Conservation (phyloP, 2,329 filamentous ascomycete genomes). For the Hypoxylon sp. region DNA sequence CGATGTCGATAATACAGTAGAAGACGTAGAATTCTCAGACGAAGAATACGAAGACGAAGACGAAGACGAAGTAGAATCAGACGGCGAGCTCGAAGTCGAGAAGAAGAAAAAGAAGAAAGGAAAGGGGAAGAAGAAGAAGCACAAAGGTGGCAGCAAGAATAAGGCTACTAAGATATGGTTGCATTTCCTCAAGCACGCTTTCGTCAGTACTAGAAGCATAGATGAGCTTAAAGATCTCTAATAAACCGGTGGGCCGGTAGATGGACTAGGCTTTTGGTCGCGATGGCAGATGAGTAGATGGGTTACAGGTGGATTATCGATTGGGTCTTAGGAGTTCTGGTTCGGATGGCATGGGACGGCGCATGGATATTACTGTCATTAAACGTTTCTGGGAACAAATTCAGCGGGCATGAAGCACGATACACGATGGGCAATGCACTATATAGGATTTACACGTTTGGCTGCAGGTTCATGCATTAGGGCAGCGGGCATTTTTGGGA, state of each 20-base stretch:
- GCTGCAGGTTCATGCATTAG: constrained; percentile 1
- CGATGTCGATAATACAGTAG: constrained; percentile 47
- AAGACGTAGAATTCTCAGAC: constrained; percentile 50
- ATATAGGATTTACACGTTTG: constrained; percentile 9
- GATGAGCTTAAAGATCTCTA: constrained; percentile 72
- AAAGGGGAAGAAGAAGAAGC: constrained; percentile 69
- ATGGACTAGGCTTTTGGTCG: constrained; percentile 10
- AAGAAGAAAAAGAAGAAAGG: constrained; percentile 70
- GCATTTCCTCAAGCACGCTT: constrained; percentile 83
- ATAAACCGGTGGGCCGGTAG: neutral
- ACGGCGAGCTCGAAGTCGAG: constrained; percentile 48
- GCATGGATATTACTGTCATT: constrained; percentile 9
- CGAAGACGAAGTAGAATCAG: constrained; percentile 50
- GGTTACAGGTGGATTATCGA: neutral
- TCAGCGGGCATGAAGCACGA: constrained; percentile 1
- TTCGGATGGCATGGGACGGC: constrained; percentile 25
- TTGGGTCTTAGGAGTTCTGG: neutral
- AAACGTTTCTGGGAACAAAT: neutral
- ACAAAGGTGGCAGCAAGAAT: constrained; percentile 68
- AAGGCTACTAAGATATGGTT: constrained; percentile 80
- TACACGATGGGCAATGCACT: constrained; percentile 11
- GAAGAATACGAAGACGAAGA: constrained; percentile 36
- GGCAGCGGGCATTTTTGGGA: neutral
- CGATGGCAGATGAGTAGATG: neutral
- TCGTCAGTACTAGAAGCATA: constrained; percentile 79